phyloP scores from a whole-genome alignment of 2,329 filamentous ascomycete genomes.

The Trichothecium sympodiale region DNA sequence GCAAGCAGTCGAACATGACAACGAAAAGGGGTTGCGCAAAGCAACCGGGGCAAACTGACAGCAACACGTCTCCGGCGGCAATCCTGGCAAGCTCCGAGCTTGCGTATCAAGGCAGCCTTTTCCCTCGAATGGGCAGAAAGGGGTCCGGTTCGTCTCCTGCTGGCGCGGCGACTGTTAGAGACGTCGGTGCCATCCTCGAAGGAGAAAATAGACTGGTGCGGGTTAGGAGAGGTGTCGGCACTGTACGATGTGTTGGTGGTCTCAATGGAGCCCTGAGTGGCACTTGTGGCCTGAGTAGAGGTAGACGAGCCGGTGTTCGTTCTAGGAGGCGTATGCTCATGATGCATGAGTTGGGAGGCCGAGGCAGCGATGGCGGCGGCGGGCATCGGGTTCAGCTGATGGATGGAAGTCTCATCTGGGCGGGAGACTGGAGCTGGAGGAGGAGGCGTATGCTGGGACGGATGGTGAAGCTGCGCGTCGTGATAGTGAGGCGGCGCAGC shows the following conservation, averaged over 20 bases:
- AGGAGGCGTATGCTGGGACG: background rate
- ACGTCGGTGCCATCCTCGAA: constrained; percentile 44
- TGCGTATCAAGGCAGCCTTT: constrained; percentile 47
- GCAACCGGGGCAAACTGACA: constrained; percentile 29
- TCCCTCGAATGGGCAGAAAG: constrained; percentile 47
- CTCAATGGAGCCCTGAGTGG: constrained; percentile 30
- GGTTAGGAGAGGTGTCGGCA: constrained; percentile 39
- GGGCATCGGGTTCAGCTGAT: background rate
- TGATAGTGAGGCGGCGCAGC: constrained; percentile 5
- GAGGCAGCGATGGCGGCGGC: constrained; percentile 1
- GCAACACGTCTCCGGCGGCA: constrained; percentile 46
- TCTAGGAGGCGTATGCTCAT: constrained; percentile 9
- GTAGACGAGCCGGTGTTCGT: constrained; percentile 44
- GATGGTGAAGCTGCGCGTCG: constrained; percentile 10
- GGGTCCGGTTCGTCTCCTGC: constrained; percentile 47
- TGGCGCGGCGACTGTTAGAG: constrained; percentile 41
- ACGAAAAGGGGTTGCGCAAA: constrained; percentile 4
- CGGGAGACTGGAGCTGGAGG: constrained; percentile 2
- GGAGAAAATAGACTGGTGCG: constrained; percentile 42
- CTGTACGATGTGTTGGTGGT: constrained; percentile 40
- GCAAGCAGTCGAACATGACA: background rate
- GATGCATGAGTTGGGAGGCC: background rate
- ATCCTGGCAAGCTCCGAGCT: constrained; percentile 45
- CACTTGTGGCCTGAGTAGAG: constrained; percentile 38
- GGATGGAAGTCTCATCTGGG: constrained; percentile 2